phyloP scores from a whole-genome alignment of 202 grass and related monocot species.

The Dendrocalamus latiflorus region DNA sequence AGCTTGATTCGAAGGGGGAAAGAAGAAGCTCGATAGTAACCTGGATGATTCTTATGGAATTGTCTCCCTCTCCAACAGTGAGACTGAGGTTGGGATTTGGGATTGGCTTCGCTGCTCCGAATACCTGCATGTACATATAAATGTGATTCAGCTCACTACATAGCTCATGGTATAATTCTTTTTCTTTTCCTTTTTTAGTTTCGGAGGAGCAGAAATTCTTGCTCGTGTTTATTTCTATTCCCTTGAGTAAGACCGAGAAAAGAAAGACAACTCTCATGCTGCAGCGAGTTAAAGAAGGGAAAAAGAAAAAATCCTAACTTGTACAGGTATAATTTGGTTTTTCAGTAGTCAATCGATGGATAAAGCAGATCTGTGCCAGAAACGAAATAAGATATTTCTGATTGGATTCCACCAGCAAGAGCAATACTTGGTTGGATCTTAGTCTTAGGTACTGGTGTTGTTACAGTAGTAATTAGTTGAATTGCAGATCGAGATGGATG shows the following conservation, averaged over 20 bases:
- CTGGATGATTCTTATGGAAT: too few relatives aligned
- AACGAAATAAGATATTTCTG: neutral
- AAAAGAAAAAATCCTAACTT: neutral
- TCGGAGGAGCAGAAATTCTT: neutral
- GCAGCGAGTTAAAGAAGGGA: neutral
- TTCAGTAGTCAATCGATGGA: neutral
- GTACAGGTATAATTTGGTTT: neutral
- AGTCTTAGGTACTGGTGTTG: neutral
- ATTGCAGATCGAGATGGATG: neutral
- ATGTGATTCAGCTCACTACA: neutral
- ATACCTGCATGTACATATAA: constrained; percentile 4
- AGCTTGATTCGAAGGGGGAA: too few relatives aligned
- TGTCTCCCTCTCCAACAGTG: too few relatives aligned
- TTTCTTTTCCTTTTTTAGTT: neutral
- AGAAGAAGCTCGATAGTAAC: too few relatives aligned
- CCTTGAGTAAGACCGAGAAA: neutral
- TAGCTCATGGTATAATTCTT: neutral
- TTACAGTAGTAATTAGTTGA: neutral
- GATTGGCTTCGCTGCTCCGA: neutral
- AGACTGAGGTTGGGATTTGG: neutral
- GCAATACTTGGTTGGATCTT: too few relatives aligned
- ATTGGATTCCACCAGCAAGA: neutral
- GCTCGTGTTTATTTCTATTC: neutral
- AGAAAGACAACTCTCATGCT: neutral
- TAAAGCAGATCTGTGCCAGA: neutral